Base-by-base conservation (phyloP, 768 basidiomycete species). In the Pluteus cervinus region DNA sequence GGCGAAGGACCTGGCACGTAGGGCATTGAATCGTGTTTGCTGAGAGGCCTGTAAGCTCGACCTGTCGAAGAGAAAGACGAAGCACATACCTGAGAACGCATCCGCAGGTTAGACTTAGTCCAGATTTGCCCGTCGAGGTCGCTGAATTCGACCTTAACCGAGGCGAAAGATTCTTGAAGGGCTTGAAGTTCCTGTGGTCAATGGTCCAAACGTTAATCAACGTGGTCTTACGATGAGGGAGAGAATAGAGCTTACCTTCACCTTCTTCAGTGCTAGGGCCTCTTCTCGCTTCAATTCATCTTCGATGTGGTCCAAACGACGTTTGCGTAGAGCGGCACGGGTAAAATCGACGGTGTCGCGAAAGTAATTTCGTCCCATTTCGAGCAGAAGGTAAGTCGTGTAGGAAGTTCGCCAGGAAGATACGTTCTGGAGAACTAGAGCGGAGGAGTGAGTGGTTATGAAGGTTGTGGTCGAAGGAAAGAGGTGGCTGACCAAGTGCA, bases 121-220 rank as follows among this genome's bases (percentile, higher is more conserved):
- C 76, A 76, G 24, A 67, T 63, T 24, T 75, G 55, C 1, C 78
- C 78, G 38, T 80, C 78, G 11, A 80, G 64, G 52, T 80, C 78
- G 39, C 65, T 62, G 48, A 79, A 80, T 45, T 80, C 77, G 6
- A 70, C 69, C 44, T 80, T 79, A 23, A 79, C 77, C 4, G 64
- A 63, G 14, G 52, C 60, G 46, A 80, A 80, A 1, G 76, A 68
- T 35, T 51, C 51, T 22, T 62, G 44, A 10, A 72, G 56, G 2
- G 50, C 53, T 33, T 61, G 58, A 49, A 69, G 67, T 49, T 69
- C 68, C 66, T 69, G 42, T 11, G 33, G 20, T 26, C 21, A 11
- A 24, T 28, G 33, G 43, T 30, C 20, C 41, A 11, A 43, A 26
- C 25, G 33, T 29, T 15, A 29, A 23, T 28, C 24, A 39, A n/a